These are phyloP conservation scores for Suillus brevipes DNA, from an alignment of 768 basidiomycete genomes.

Conservation along the genomic window DNA sequence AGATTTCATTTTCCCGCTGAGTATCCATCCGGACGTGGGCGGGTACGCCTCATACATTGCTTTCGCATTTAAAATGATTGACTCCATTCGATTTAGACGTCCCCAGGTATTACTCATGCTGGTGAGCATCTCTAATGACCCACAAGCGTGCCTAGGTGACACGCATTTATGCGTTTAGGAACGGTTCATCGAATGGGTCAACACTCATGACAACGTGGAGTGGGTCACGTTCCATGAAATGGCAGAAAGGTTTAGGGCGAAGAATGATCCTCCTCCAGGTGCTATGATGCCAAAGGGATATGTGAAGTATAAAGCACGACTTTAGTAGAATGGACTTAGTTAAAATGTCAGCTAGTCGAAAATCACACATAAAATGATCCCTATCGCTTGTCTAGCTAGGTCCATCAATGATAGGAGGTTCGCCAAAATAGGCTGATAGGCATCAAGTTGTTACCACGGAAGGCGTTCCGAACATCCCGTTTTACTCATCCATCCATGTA, in stretches of 20 bases:
- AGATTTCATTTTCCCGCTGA: conserved; percentile 66
- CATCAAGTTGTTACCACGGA: not conserved
- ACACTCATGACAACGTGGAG: conserved; percentile 65
- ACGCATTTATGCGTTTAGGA: conserved; percentile 39
- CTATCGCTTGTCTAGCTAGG: not conserved
- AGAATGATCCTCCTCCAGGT: conserved; percentile 45
- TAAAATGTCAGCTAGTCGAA: too few relatives aligned
- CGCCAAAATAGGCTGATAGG: not conserved
- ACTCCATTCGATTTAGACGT: conserved; percentile 34
- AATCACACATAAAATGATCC: not conserved
- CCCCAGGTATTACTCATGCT: conserved; percentile 73
- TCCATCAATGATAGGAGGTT: not conserved
- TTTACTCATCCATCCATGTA: conserved; percentile 4
- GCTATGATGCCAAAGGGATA: conserved; percentile 58
- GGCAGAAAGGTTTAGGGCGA: conserved; percentile 59
- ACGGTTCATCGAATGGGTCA: conserved; percentile 74
- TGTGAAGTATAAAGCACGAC: conserved; percentile 11
- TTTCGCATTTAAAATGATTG: not conserved
- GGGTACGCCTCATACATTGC: conserved; percentile 41
- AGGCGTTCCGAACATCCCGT: conserved; percentile 4
- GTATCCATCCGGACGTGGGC: conserved; percentile 73
- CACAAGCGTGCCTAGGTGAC: not conserved
- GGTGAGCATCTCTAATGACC: conserved; percentile 33
- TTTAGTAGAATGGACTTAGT: not conserved
- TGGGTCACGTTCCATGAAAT: conserved; percentile 74